Percentiles rank a stretch among this genome's conserved stretches.
These are phyloP conservation scores for Chlorella sp. DNA, from an alignment of 139 green algal genomes.

Conservation along the genomic window DNA sequence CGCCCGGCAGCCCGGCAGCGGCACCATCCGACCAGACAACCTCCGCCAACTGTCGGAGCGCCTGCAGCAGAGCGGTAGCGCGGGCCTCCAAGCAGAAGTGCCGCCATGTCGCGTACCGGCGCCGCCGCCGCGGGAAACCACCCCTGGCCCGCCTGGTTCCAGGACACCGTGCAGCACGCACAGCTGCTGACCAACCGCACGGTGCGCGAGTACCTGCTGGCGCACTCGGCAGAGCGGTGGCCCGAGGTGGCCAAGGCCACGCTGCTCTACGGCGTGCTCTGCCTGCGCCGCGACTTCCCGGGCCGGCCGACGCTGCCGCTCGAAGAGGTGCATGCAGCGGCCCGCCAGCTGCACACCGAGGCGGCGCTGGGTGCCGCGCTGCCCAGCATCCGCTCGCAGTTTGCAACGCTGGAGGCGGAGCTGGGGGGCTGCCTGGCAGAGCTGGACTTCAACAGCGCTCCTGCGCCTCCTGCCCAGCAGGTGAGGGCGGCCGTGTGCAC, in stretches of 20 bases:
- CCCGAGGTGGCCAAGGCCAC: slow-evolving; percentile 32
- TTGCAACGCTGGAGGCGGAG: slow-evolving; percentile 19
- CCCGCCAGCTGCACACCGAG: slow-evolving; percentile 9
- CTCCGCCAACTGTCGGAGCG: no score
- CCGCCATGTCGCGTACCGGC: neutral
- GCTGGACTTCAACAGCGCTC: neutral
- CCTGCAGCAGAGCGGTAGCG: neutral
- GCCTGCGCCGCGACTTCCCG: slow-evolving; percentile 30
- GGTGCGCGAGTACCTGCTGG: slow-evolving; percentile 33
- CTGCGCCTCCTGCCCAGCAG: no score
- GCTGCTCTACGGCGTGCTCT: slow-evolving; percentile 32
- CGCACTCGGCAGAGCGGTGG: slow-evolving; percentile 13
- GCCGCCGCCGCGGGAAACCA: neutral
- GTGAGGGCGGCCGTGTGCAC: no score
- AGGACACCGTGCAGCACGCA: slow-evolving; percentile 28
- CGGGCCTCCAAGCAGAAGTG: neutral
- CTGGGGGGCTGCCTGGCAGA: slow-evolving; percentile 30
- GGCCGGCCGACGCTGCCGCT: slow-evolving; percentile 1
- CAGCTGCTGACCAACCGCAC: slow-evolving; percentile 34
- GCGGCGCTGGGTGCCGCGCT: slow-evolving; percentile 20
- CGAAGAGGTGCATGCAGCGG: neutral
- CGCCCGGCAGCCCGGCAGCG: no score
- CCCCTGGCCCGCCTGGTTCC: slow-evolving; percentile 31
- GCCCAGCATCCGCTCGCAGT: slow-evolving; percentile 24
- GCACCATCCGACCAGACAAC: no score